Evolutionary conservation across 2,329 filamentous ascomycete species (phyloP).

Genomic region (Arthrobotrys megalospora): DNA sequence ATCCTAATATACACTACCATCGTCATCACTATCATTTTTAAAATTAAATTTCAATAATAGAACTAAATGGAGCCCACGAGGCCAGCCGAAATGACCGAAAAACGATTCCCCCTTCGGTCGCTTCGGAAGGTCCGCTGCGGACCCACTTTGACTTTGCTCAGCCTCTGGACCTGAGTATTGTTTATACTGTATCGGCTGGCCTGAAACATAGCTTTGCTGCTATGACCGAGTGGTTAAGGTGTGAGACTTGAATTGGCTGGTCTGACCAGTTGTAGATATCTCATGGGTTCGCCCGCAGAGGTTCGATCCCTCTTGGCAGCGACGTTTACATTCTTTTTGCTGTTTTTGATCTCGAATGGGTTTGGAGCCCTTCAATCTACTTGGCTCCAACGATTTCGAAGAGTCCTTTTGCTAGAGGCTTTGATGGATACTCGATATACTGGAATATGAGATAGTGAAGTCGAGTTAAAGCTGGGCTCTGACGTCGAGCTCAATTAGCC

Average conservation of each 20-base stretch:
- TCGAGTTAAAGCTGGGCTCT: no score
- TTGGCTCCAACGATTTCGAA: no score
- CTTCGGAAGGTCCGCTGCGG: conserved; percentile 21
- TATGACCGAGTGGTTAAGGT: conserved; percentile 62
- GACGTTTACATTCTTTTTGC: conserved; percentile 48
- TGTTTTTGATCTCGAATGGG: not conserved
- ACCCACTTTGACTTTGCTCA: conserved; percentile 12
- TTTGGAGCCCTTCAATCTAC: not conserved
- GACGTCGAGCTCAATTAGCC: no score
- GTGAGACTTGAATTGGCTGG: conserved; percentile 59
- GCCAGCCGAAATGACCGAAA: conserved; percentile 40
- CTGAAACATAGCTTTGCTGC: conserved; percentile 48
- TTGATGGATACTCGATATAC: no score
- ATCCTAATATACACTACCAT: conserved; percentile 24
- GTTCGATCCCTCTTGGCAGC: conserved; percentile 62
- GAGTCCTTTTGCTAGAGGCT: not conserved
- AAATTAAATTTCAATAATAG: conserved; percentile 15
- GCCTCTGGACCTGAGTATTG: not conserved
- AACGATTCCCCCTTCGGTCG: conserved; percentile 7
- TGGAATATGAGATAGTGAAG: no score
- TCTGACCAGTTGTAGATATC: conserved; percentile 40
- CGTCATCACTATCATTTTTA: conserved; percentile 16
- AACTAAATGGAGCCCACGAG: conserved; percentile 9
- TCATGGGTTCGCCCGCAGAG: conserved; percentile 62
- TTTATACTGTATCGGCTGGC: not conserved